phyloP scores from a whole-genome alignment of 1,284 basidiomycete genomes.

The Boletus mariae region DNA sequence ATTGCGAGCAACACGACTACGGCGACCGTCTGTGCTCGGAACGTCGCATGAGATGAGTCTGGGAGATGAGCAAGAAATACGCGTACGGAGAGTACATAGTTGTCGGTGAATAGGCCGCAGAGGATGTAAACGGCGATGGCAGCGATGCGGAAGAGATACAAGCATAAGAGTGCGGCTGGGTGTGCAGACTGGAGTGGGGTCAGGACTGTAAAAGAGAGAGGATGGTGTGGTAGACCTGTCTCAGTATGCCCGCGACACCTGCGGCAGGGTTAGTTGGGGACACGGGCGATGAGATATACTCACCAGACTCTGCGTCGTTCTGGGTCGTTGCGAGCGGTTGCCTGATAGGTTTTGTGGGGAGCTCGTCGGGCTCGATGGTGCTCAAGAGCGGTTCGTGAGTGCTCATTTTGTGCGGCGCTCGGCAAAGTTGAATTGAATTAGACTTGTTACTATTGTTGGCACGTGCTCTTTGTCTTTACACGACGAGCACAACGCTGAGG shows the following conservation, averaged over 20 bases:
- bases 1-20: slow-evolving; percentile 90
- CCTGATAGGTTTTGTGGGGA: slow-evolving; percentile 21
- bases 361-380: slow-evolving; percentile 71
- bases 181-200: slow-evolving; percentile 64
- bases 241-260: slow-evolving; percentile 74
- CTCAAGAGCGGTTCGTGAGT: slow-evolving; percentile 56
- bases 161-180: slow-evolving; percentile 76
- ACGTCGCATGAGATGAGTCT: slow-evolving; percentile 1
- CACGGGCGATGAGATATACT: slow-evolving; percentile 15
- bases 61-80: neutral
- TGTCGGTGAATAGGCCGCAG: slow-evolving; percentile 81
- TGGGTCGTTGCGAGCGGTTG: slow-evolving; percentile 50
- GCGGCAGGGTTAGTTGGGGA: slow-evolving; percentile 1
- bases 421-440: neutral
- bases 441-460: slow-evolving; percentile 6
- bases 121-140: slow-evolving; percentile 87
- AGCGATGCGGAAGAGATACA: slow-evolving; percentile 82
- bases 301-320: slow-evolving; percentile 70
- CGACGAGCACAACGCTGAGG: slow-evolving; percentile 13
- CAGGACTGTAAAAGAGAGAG: slow-evolving; percentile 7
- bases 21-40: slow-evolving; percentile 66
- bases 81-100: slow-evolving; percentile 85
- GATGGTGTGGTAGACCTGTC: slow-evolving; percentile 48
- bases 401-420: slow-evolving; percentile 41
- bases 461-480: slow-evolving; percentile 9